Evolutionary conservation across 169 alveolate species (phyloP).

Genomic region (Neospora caninum): DNA sequence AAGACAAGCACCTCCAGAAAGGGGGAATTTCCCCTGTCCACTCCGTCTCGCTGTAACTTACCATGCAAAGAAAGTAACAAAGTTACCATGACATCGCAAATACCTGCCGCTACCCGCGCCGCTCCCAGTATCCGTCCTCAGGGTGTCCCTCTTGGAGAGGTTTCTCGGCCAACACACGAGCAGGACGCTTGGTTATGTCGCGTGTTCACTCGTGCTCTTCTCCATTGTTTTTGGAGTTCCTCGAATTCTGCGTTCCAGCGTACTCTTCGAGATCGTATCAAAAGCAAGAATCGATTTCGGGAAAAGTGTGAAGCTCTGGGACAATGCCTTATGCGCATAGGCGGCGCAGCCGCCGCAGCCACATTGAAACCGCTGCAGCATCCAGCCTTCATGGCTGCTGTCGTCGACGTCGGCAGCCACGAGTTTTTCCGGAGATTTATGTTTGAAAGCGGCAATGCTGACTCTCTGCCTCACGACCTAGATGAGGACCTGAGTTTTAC

Average conservation of each 20-base stretch:
- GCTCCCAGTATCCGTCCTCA: background rate
- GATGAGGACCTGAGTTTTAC: background rate
- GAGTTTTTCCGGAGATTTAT: background rate
- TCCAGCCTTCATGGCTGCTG: background rate
- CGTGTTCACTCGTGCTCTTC: background rate
- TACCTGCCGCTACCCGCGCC: background rate
- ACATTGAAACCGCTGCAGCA: background rate
- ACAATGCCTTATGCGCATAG: background rate
- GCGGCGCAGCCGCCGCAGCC: constrained; percentile 14
- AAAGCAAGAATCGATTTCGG: background rate
- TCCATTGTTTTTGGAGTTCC: background rate
- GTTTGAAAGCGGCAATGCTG: background rate
- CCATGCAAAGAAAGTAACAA: too few species aligned
- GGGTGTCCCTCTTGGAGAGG: background rate
- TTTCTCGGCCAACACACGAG: background rate
- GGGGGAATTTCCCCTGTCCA: too few species aligned
- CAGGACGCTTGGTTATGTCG: background rate
- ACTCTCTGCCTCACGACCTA: background rate
- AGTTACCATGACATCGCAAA: background rate
- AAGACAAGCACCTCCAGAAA: too few species aligned
- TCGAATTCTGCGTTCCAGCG: background rate
- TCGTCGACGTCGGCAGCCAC: background rate
- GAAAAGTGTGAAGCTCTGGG: constrained; percentile 18
- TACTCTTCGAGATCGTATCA: background rate
- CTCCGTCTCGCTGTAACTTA: too few species aligned